phyloP scores from a whole-genome alignment of 257 asterid species.

The Nicotiana otophora region DNA sequence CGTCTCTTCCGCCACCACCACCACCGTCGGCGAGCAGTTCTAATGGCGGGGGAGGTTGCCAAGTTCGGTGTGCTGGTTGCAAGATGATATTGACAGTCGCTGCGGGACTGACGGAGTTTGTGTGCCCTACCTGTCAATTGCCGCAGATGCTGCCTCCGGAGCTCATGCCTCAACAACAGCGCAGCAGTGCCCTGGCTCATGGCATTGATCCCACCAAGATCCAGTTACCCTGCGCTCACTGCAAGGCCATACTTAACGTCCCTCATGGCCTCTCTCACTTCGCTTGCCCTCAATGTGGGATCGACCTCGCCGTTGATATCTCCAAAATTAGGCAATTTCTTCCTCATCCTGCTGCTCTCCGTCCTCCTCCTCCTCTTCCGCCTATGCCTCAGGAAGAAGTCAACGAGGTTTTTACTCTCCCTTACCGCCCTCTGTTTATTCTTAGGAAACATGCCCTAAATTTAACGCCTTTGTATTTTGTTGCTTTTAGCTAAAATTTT shows the following conservation, averaged over 20 bases:
- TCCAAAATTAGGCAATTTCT: slow-evolving; percentile 52
- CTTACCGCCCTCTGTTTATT: neutral
- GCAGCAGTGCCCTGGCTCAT: slow-evolving; percentile 50
- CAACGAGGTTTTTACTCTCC: slow-evolving; percentile 59
- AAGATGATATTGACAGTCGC: slow-evolving; percentile 73
- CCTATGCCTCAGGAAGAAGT: slow-evolving; percentile 67
- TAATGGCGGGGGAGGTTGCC: slow-evolving; percentile 43
- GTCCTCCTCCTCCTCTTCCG: slow-evolving; percentile 16
- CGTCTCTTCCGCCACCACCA: slow-evolving; percentile 21
- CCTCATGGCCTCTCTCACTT: slow-evolving; percentile 85
- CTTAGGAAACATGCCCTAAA: neutral
- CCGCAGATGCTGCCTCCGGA: slow-evolving; percentile 99
- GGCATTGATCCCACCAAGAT: slow-evolving; percentile 97
- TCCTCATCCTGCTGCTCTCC: slow-evolving; percentile 25
- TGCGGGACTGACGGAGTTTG: slow-evolving; percentile 68
- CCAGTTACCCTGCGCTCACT: slow-evolving; percentile 89
- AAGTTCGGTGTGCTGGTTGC: slow-evolving; percentile 97
- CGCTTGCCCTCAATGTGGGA: slow-evolving; percentile 81
- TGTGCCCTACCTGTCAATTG: slow-evolving; percentile 86
- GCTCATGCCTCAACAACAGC: slow-evolving; percentile 49
- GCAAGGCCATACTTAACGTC: slow-evolving; percentile 89
- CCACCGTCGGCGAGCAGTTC: slow-evolving; percentile 22
- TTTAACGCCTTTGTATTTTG: neutral
- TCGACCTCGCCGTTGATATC: slow-evolving; percentile 70
- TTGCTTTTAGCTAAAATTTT: neutral